Conservation (phyloP, 805 yeast species). For the Zygosaccharomyces bisporus region DNA sequence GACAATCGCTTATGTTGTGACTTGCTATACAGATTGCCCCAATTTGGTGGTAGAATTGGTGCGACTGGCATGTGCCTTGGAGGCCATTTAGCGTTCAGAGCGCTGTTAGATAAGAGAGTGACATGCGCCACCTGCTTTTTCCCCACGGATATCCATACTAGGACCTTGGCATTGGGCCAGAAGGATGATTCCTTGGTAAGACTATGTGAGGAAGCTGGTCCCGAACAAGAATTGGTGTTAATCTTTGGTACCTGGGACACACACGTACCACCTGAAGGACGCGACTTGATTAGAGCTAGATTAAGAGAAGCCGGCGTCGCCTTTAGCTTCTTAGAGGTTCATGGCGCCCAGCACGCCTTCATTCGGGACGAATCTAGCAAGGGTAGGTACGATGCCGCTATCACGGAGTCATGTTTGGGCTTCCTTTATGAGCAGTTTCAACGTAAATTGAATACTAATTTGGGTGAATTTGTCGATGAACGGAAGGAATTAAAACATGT, state of each 20-base stretch:
- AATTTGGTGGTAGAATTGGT: slow-evolving; percentile 68
- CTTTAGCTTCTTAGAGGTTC: slow-evolving; percentile 68
- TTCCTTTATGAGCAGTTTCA: slow-evolving; percentile 69
- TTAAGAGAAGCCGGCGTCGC: slow-evolving; percentile 57
- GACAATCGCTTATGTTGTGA: slow-evolving; percentile 64
- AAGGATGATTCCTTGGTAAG: slow-evolving; percentile 64
- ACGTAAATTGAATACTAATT: slow-evolving; percentile 60
- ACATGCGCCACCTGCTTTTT: slow-evolving; percentile 70
- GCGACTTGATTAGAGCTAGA: slow-evolving; percentile 62
- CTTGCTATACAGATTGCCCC: slow-evolving; percentile 51
- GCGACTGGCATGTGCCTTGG: slow-evolving; percentile 88
- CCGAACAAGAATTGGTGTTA: slow-evolving; percentile 55
- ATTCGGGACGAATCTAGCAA: slow-evolving; percentile 74
- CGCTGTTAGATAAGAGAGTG: slow-evolving; percentile 55
- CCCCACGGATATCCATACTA: slow-evolving; percentile 75
- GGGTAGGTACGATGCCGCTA: slow-evolving; percentile 80
- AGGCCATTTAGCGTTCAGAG: slow-evolving; percentile 75
- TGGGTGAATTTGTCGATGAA: slow-evolving; percentile 59
- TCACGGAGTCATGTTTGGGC: slow-evolving; percentile 61
- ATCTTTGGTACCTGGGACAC: slow-evolving; percentile 77
- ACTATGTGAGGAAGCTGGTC: slow-evolving; percentile 47
- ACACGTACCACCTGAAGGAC: slow-evolving; percentile 75
- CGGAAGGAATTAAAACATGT: slow-evolving; percentile 54
- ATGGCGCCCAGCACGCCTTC: slow-evolving; percentile 81
- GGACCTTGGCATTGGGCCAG: slow-evolving; percentile 58